phyloP scores from a whole-genome alignment of 306 rosid species.

The Macrotyloma uniflorum region DNA sequence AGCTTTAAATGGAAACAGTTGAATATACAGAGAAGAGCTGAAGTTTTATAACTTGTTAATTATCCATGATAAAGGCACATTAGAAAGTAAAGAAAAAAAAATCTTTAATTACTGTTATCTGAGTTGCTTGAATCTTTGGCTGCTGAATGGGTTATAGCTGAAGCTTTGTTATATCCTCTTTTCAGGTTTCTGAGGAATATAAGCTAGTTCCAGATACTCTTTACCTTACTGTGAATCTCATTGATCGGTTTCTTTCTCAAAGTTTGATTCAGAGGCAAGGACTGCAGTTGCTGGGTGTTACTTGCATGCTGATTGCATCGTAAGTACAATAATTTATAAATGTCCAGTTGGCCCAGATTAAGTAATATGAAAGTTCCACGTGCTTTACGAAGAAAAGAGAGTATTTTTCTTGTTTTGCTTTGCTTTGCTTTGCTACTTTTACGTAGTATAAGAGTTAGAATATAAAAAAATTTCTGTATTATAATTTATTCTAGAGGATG shows the following conservation, averaged over 20 bases:
- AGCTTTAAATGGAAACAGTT: background rate
- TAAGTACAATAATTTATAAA: conserved; percentile 52
- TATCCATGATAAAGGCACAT: background rate
- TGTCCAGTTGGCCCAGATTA: background rate
- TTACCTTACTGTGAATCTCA: conserved; percentile 83
- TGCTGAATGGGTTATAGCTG: conserved; percentile 11
- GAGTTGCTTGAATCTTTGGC: conserved; percentile 14
- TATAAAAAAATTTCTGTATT: background rate
- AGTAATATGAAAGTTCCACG: background rate
- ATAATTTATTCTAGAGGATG: background rate
- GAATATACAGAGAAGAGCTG: conserved; percentile 7
- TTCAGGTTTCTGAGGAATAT: conserved; percentile 94
- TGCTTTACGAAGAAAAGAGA: background rate
- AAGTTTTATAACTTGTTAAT: background rate
- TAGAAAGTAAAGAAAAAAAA: background rate
- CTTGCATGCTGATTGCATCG: conserved; percentile 94
- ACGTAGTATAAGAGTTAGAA: background rate
- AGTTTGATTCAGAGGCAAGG: conserved; percentile 60
- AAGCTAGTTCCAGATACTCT: conserved; percentile 88
- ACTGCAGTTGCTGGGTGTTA: conserved; percentile 87
- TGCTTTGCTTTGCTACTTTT: background rate
- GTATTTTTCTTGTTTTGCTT: background rate
- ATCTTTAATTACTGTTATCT: background rate
- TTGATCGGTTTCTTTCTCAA: conserved; percentile 83
- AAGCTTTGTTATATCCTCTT: conserved; percentile 27